Evolutionary conservation across 768 basidiomycete genomes (phyloP), one percentile per base, ranked within the genome.

Genomic region (Suillus variegatus): DNA sequence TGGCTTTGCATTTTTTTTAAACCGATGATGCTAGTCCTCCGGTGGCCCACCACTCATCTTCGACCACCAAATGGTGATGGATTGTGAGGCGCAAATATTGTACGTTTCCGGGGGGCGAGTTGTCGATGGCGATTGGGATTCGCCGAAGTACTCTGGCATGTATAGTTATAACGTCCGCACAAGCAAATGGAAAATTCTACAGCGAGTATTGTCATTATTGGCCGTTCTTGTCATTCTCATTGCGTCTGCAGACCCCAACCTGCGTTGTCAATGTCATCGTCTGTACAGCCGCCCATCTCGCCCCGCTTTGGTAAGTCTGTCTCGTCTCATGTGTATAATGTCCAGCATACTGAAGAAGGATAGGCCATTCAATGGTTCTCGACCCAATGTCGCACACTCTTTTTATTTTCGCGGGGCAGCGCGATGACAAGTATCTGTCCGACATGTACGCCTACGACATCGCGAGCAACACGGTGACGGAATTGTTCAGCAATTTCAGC

Each of bases 61-160:
- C 68, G 93, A 94, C 72, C 92, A 93, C 69, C 91, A 92, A 75
- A 90, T 94, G 87, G 88, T 80, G 40, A 85, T 93, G 71, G 92
- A 94, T 69, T 82, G 82, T 47, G 88, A 89, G 5, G 77, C 84
- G 0, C 91, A 92, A 72, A 84, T 88, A 4, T 71, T 94, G 8
- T 94, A 93, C 65, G 85, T 92, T 8, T 91, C 86, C 67, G 92
- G 93, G 9, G 93, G 93, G 1, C 84, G 89, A 18, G 80, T 92
- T 4, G 84, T 89, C 18, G 89, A 91, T 67, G 86, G 84, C 13
- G 84, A 90, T 36, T 86, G 84, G 83, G 81, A 86, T 18, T 75
- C 79, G 0, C 71, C 81, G 55, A 90, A 86, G 66, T 92, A 87
- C 69, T 87, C 91, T 16, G 91, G 89, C 4, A 72, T 94, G 67